A percentile compares a stretch with the other conserved stretches of the same genome.
Conservation (phyloP, 257 asterid species). For the Vinca minor region DNA sequence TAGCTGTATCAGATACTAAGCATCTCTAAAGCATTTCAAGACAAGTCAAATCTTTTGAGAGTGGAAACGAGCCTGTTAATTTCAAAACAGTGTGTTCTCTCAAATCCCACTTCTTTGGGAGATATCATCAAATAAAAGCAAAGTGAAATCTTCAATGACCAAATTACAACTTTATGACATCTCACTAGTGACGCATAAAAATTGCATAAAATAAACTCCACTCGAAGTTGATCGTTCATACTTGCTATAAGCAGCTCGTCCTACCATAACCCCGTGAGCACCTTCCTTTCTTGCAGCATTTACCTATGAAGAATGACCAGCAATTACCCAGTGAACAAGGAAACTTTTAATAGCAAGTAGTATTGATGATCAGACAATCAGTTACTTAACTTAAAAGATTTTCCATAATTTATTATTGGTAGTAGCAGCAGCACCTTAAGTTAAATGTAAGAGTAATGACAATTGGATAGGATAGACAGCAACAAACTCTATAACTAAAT, state of each 20-base stretch:
- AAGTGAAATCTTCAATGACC: not conserved
- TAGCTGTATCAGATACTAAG: not conserved
- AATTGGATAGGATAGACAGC: not conserved
- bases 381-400: not conserved
- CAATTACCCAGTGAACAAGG: not conserved
- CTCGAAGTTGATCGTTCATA: slow-evolving; percentile 19
- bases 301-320: not conserved
- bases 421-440: too few species aligned
- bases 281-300: slow-evolving; percentile 6
- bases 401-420: too few species aligned
- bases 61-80: too few species aligned
- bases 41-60: not conserved
- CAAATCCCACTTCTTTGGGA: not conserved
- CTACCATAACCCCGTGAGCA: slow-evolving; percentile 79
- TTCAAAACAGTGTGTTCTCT: not conserved
- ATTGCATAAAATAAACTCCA: not conserved
- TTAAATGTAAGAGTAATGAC: not conserved
- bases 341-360: not conserved
- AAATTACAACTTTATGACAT: not conserved
- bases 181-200: not conserved
- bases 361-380: not conserved
- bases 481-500: not conserved
- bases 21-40: not conserved
- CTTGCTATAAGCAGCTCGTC: slow-evolving; percentile 83
- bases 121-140: not conserved